Conservation (phyloP, 179 eudicot species). For the Silene coronaria region DNA sequence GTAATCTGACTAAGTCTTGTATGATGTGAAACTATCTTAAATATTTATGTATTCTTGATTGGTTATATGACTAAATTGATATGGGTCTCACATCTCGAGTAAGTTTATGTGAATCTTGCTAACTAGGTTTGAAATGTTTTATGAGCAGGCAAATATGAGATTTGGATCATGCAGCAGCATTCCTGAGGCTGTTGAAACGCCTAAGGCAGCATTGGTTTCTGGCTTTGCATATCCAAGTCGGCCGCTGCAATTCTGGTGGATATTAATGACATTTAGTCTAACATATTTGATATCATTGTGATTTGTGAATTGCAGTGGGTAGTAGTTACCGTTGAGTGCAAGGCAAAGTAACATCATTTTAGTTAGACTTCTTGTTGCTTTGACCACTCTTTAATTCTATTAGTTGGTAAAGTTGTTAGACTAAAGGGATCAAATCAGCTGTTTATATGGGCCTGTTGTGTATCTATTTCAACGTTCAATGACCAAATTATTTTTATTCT, state of each 20-base stretch:
- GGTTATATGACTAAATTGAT: neutral
- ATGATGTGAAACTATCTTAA: neutral
- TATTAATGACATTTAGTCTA: conserved; percentile 18
- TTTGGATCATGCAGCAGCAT: conserved; percentile 53
- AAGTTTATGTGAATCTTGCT: too few species aligned
- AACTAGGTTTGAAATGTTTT: neutral
- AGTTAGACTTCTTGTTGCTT: conserved; percentile 8
- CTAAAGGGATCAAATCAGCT: neutral
- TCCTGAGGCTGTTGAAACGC: conserved; percentile 35
- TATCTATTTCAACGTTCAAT: neutral
- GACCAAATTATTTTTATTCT: neutral
- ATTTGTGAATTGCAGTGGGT: neutral
- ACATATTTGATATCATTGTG: conserved; percentile 21
- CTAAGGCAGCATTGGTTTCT: conserved; percentile 24
- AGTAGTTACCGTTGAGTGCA: conserved; percentile 13
- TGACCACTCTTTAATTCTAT: neutral
- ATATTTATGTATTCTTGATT: neutral
- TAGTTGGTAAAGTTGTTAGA: neutral
- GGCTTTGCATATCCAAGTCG: conserved; percentile 24
- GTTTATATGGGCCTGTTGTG: conserved; percentile 14
- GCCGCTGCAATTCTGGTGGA: conserved; percentile 28
- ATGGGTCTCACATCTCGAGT: too few species aligned
- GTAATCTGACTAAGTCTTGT: neutral
- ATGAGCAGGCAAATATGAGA: conserved; percentile 57
- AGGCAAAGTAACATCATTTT: conserved; percentile 3